phyloP scores from a whole-genome alignment of 2,329 filamentous ascomycete species.

The Alternaria atra region DNA sequence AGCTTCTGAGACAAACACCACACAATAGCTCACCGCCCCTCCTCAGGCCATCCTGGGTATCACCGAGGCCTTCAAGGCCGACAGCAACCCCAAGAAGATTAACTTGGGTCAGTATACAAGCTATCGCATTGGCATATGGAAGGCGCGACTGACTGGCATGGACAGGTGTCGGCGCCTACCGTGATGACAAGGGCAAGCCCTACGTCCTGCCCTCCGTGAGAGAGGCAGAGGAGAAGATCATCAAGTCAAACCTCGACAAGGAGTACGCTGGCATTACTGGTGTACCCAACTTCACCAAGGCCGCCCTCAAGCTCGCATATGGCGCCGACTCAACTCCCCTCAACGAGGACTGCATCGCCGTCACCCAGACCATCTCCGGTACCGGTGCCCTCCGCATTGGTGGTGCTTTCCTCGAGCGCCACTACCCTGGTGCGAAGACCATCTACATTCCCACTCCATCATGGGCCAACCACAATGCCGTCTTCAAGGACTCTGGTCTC shows the following conservation, averaged over 20 bases:
- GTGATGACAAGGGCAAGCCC: slow-evolving; percentile 96
- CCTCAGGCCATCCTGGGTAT: slow-evolving; percentile 82
- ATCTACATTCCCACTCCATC: slow-evolving; percentile 96
- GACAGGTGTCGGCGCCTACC: slow-evolving; percentile 92
- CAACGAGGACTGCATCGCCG: slow-evolving; percentile 77
- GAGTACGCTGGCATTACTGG: slow-evolving; percentile 98
- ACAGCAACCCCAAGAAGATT: slow-evolving; percentile 93
- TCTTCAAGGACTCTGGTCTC: slow-evolving; percentile 93
- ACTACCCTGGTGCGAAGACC: slow-evolving; percentile 90
- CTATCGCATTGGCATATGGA: not conserved
- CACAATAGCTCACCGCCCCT: slow-evolving; percentile 30
- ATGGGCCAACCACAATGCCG: slow-evolving; percentile 97
- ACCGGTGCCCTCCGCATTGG: slow-evolving; percentile 96
- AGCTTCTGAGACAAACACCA: not conserved
- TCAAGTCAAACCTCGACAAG: slow-evolving; percentile 84
- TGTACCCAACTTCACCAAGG: slow-evolving; percentile 91
- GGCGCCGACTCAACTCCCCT: slow-evolving; percentile 80
- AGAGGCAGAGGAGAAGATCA: slow-evolving; percentile 85
- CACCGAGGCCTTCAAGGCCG: slow-evolving; percentile 99
- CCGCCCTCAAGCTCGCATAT: slow-evolving; percentile 90
- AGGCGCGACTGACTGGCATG: slow-evolving; percentile 29
- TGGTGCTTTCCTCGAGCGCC: slow-evolving; percentile 89
- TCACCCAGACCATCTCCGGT: slow-evolving; percentile 98
- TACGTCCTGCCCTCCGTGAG: slow-evolving; percentile 95
- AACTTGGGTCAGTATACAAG: slow-evolving; percentile 75